phyloP scores from a whole-genome alignment of 805 yeast species.

The Barnettozyma sucrosica region DNA sequence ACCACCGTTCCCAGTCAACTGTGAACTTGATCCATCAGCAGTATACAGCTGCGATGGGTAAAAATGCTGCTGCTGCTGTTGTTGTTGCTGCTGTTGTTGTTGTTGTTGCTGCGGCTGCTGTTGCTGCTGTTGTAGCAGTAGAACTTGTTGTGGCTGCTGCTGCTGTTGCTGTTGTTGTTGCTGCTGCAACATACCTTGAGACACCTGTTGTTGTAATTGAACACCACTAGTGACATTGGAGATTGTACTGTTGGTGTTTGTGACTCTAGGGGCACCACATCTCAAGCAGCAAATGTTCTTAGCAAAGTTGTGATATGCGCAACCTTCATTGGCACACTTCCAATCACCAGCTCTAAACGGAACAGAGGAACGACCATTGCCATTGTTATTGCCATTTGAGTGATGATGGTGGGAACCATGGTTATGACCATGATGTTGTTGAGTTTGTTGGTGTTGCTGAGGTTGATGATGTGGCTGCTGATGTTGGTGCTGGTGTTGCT shows the following conservation, averaged over 20 bases:
- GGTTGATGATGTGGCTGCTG: no score
- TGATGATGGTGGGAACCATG: constrained; percentile 3
- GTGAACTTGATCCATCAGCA: not conserved
- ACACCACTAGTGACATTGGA: not conserved
- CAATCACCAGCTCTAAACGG: constrained; percentile 97
- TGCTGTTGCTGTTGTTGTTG: constrained; percentile 9
- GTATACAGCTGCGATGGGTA: constrained; percentile 3
- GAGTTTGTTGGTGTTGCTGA: constrained; percentile 7
- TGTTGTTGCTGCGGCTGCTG: constrained; percentile 12
- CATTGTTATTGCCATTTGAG: constrained; percentile 14
- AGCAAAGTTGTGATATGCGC: constrained; percentile 89
- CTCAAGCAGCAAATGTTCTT: constrained; percentile 81
- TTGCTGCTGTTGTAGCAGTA: constrained; percentile 8
- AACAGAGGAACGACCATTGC: constrained; percentile 44
- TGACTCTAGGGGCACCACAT: constrained; percentile 69
- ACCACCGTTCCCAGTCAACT: constrained; percentile 2
- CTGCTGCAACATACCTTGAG: constrained; percentile 3
- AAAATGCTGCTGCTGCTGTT: constrained; percentile 10
- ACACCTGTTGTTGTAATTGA: not conserved
- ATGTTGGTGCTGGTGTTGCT: no score
- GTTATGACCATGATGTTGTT: constrained; percentile 6
- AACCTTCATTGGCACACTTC: constrained; percentile 77
- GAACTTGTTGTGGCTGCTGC: constrained; percentile 10
- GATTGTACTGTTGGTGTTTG: constrained; percentile 5
- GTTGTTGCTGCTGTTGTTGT: constrained; percentile 6